These are phyloP conservation scores for Yamadazyma friedrichii DNA, from an alignment of 1,139 yeast genomes.

Conservation along the genomic window DNA sequence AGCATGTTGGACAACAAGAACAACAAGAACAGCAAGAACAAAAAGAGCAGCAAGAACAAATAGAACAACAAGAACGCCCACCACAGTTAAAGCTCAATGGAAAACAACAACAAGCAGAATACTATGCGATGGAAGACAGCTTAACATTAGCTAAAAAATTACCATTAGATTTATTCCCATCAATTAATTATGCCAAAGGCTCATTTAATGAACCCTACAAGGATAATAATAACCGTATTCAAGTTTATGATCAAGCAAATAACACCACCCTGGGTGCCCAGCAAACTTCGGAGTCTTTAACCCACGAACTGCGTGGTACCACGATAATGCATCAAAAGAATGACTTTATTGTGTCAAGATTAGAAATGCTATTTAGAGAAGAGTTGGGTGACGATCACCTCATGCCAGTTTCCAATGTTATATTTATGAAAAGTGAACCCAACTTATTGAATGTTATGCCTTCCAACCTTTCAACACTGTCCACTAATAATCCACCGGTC, in stretches of 20 bases:
- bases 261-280: neutral
- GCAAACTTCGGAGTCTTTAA: neutral
- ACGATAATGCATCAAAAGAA: conserved; percentile 1
- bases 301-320: neutral
- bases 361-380: conserved; percentile 10
- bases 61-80: neutral
- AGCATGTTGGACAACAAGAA: too few species aligned
- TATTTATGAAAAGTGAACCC: conserved; percentile 9
- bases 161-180: conserved; percentile 5
- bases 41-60: neutral
- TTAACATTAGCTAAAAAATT: conserved; percentile 4
- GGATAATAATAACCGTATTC: neutral
- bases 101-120: neutral
- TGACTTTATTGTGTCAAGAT: conserved; percentile 6
- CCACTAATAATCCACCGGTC: neutral
- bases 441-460: neutral
- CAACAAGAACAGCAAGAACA: too few species aligned
- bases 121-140: neutral
- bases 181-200: neutral
- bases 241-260: too few species aligned
- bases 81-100: too few species aligned
- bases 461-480: neutral
- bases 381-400: conserved; percentile 14
- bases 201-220: neutral
- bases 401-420: conserved; percentile 15